A percentile compares a stretch with the other conserved stretches of the same genome.
Conservation (phyloP, 306 rosid species). For the Rosa chinensis region DNA sequence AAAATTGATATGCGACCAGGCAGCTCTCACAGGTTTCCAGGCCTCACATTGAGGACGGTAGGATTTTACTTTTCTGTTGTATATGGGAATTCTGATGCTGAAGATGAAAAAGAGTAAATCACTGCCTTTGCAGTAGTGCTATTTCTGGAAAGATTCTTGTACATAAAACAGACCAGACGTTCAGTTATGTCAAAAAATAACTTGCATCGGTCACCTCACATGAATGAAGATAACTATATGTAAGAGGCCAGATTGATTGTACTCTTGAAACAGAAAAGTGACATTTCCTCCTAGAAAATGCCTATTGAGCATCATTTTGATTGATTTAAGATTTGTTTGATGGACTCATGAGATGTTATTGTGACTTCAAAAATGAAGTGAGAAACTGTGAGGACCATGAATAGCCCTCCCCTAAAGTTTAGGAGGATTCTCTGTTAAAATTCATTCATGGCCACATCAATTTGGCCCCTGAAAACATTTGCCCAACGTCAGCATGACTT, state of each 20-base stretch:
- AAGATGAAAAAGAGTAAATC: slow-evolving; percentile 46
- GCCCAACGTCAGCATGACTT: neutral
- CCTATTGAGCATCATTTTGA: neutral
- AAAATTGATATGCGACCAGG: slow-evolving; percentile 74
- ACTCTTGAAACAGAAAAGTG: neutral
- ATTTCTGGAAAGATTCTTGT: slow-evolving; percentile 30
- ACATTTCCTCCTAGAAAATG: neutral
- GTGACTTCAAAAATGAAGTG: neutral
- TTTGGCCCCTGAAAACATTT: neutral
- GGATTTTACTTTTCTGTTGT: slow-evolving; percentile 74
- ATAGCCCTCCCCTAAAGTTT: neutral
- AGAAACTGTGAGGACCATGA: neutral
- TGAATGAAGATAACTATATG: slow-evolving; percentile 15
- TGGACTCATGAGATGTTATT: neutral
- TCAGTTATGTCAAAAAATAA: slow-evolving; percentile 1
- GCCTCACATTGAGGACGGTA: slow-evolving; percentile 69
- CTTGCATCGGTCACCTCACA: slow-evolving; percentile 15
- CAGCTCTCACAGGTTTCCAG: slow-evolving; percentile 81
- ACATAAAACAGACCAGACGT: slow-evolving; percentile 17
- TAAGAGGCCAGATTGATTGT: slow-evolving; percentile 8
- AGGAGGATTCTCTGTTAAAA: neutral
- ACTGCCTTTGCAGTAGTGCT: slow-evolving; percentile 18
- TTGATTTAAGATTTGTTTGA: neutral
- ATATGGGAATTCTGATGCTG: slow-evolving; percentile 53
- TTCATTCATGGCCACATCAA: neutral